Percentiles rank a stretch among this genome's conserved stretches.
Evolutionary conservation across 148 eudicot genomes (phyloP).

Genomic region (Euryodendron excelsum): DNA sequence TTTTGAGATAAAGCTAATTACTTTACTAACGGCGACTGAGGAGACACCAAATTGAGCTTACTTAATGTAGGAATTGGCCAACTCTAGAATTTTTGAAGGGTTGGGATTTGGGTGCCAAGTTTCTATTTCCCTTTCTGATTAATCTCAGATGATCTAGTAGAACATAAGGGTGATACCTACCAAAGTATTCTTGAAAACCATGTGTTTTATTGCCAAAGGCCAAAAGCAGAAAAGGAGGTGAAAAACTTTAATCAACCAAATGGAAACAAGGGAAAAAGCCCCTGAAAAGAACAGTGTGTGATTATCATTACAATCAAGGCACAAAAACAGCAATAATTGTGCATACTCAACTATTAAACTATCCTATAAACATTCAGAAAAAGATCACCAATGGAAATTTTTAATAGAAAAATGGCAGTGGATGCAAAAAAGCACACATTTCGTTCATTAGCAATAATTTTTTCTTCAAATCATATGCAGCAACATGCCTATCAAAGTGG

Average conservation of each 20-base stretch:
- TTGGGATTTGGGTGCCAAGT: no score
- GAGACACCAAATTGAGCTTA: background rate
- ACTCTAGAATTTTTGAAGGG: no score
- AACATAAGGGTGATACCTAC: no score
- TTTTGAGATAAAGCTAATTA: background rate
- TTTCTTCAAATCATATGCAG: background rate
- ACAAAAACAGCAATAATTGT: slow-evolving; percentile 3
- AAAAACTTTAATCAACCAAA: background rate
- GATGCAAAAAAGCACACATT: background rate
- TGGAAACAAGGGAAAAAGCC: background rate
- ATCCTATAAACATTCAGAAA: background rate
- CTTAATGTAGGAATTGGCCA: background rate
- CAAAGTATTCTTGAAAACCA: no score
- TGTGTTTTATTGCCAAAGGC: background rate
- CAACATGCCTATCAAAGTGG: background rate
- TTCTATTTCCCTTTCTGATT: no score
- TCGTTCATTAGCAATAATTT: background rate
- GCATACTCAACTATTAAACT: background rate
- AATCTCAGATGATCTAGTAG: no score
- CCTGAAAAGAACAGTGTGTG: background rate
- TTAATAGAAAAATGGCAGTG: background rate
- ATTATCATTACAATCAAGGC: background rate
- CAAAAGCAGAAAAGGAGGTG: no score
- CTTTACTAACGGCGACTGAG: background rate
- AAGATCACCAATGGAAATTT: background rate